These are phyloP conservation scores for Coriaria nepalensis DNA, from an alignment of 306 rosid species.

Conservation along the genomic window DNA sequence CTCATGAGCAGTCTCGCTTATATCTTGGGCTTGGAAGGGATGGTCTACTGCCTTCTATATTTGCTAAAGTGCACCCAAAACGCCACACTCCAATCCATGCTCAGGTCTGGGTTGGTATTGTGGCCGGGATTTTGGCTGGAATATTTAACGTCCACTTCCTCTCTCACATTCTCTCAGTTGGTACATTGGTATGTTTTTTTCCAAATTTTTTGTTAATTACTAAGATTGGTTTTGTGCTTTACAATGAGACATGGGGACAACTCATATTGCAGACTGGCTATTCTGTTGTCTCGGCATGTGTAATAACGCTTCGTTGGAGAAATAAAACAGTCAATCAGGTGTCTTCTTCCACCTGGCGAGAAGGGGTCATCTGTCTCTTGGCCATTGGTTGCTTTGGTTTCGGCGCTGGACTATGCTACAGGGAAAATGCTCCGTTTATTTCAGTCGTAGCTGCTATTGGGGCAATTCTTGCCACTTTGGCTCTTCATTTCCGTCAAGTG, in stretches of 20 bases:
- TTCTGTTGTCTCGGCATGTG: constrained; percentile 93
- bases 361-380: constrained; percentile 68
- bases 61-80: constrained; percentile 58
- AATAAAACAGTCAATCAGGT: constrained; percentile 39
- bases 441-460: constrained; percentile 31
- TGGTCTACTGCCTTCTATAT: constrained; percentile 75
- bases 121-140: constrained; percentile 74
- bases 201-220: constrained; percentile 1
- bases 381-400: constrained; percentile 59
- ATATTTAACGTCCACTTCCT: constrained; percentile 64
- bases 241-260: constrained; percentile 8
- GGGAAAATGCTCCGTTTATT: constrained; percentile 30
- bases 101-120: constrained; percentile 86
- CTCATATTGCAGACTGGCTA: constrained; percentile 76
- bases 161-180: constrained; percentile 90
- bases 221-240: constrained; percentile 5
- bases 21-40: constrained; percentile 99
- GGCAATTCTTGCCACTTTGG: constrained; percentile 40
- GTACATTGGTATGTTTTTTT: constrained; percentile 65
- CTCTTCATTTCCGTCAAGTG: constrained; percentile 69
- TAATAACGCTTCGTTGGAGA: constrained; percentile 76
- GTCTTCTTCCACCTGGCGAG: constrained; percentile 45
- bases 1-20: constrained; percentile 70
- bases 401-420: constrained; percentile 58
- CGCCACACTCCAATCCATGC: constrained; percentile 80